A percentile compares a stretch with the other conserved stretches of the same genome.
These are phyloP conservation scores for Arthrobotrys sinensis DNA, from an alignment of 2,329 filamentous ascomycete genomes.

Conservation along the genomic window DNA sequence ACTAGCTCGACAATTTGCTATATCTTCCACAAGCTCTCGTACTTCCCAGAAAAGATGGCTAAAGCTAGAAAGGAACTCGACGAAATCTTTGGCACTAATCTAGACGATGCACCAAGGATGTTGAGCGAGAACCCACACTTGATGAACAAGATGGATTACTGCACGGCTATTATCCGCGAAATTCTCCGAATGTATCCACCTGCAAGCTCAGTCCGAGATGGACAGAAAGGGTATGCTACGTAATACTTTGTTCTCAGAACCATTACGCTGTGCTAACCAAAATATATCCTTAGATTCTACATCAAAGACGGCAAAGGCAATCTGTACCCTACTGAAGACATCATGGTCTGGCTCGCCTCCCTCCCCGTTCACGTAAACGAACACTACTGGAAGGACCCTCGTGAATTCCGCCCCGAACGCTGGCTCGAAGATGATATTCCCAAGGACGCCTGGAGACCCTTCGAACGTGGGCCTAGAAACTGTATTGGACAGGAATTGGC, in stretches of 20 bases:
- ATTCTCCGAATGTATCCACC: slow-evolving; percentile 72
- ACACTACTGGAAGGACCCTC: slow-evolving; percentile 68
- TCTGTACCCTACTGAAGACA: slow-evolving; percentile 69
- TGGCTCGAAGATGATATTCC: slow-evolving; percentile 67
- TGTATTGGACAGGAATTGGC: slow-evolving; percentile 75
- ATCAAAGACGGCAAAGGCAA: slow-evolving; percentile 68
- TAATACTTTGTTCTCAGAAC: background rate
- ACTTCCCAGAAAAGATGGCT: slow-evolving; percentile 65
- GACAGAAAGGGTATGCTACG: slow-evolving; percentile 59
- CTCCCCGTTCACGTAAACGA: slow-evolving; percentile 67
- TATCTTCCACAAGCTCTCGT: slow-evolving; percentile 68
- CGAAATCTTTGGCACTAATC: slow-evolving; percentile 70
- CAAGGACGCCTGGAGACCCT: slow-evolving; percentile 72
- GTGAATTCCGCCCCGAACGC: slow-evolving; percentile 71
- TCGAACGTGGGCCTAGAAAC: slow-evolving; percentile 72
- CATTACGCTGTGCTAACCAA: background rate
- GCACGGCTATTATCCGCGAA: slow-evolving; percentile 72
- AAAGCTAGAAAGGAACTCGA: slow-evolving; percentile 71
- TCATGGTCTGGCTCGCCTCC: slow-evolving; percentile 69
- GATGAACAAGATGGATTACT: slow-evolving; percentile 72
- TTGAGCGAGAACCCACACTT: slow-evolving; percentile 69
- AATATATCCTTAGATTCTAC: slow-evolving; percentile 65
- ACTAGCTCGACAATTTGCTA: slow-evolving; percentile 67
- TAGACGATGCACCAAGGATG: slow-evolving; percentile 66
- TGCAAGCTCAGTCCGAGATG: slow-evolving; percentile 68